Evolutionary conservation across 2,329 filamentous ascomycete genomes (phyloP), one percentile per base, ranked within the genome.

Genomic region (Aspergillus eucalypticola): DNA sequence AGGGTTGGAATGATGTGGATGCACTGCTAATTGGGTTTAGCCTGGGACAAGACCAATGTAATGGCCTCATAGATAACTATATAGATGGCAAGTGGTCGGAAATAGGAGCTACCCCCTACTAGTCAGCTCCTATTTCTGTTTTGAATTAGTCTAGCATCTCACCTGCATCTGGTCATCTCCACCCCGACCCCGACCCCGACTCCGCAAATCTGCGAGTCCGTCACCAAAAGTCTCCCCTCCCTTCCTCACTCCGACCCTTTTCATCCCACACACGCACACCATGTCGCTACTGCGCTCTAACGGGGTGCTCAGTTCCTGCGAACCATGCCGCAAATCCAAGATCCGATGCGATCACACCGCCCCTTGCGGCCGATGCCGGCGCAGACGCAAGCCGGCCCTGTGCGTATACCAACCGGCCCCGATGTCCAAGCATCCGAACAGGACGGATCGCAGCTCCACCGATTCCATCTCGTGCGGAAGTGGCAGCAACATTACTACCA

Each of bases 361-460:
- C 44, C 44, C 44, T 13, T 48, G 44, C 44, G 21, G 44, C 21
- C 44, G 44, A 48, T 48, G 44, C 21, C 44, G 44, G 23, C 21
- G 44, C 44, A 23, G 44, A 25, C 44, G 44, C 44, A 48, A 48
- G 21, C 44, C 44, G 21, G 44, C 44, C 5, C 44, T 48, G 10
- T 48, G 44, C 44, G 44, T 48, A 13, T 48, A 25, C 21, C 44
- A 25, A 15, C 13, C 44, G 19, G 44, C 44, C 11, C 44, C 44
- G 44, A 48, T 48, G 44, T 25, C 44, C 44, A 48, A 48, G 44
- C 44, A 48, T 48, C 42, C 42, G 19, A 48, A 25, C 44, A 48
- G 44, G 3, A 48, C 3, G n/a, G 42, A 46, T 46, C 19, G 21
- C 21, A 48, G 44, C 21, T 25, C 44, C 44, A 41, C 38, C 6